Evolutionary conservation across 164 flowering plant genomes (phyloP).

Genomic region (Protea cynaroides): DNA sequence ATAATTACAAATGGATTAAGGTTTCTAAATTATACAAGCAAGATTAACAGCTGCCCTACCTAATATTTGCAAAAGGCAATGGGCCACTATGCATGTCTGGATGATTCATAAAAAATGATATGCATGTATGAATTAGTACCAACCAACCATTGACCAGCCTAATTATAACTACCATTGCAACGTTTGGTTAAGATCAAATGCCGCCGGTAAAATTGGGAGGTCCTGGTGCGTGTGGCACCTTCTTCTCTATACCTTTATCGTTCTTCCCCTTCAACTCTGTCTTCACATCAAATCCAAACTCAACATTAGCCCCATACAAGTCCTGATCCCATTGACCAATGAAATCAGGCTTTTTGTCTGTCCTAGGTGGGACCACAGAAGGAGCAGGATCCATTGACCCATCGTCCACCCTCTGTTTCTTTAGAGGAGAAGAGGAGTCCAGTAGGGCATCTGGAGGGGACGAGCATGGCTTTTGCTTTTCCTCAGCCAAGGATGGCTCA

Average conservation of each 20-base stretch:
- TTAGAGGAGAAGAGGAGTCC: conserved; percentile 26
- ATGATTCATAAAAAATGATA: too few relatives aligned
- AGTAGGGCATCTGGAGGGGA: conserved; percentile 16
- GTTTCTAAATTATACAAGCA: conserved; percentile 4
- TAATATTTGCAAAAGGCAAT: too few relatives aligned
- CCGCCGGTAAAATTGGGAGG: conserved; percentile 8
- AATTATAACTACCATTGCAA: too few relatives aligned
- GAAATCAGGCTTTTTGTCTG: conserved; percentile 20
- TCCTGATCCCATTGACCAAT: conserved; percentile 26
- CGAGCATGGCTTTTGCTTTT: conserved; percentile 18
- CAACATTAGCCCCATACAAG: conserved; percentile 19
- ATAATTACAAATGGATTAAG: conserved; percentile 13
- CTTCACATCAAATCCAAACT: conserved; percentile 17
- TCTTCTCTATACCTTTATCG: conserved; percentile 8
- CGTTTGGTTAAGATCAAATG: conserved; percentile 3
- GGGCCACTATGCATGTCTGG: neutral
- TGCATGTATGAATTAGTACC: too few relatives aligned
- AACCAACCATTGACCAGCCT: neutral
- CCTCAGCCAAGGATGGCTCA: conserved; percentile 23
- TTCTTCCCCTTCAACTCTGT: conserved; percentile 18
- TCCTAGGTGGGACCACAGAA: conserved; percentile 8
- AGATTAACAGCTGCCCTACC: neutral
- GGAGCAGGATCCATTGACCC: conserved; percentile 10
- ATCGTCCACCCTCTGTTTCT: conserved; percentile 32
- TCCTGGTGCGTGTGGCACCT: conserved; percentile 4